phyloP scores from a whole-genome alignment of 768 basidiomycete species.

The Multifurca ochricompacta region DNA sequence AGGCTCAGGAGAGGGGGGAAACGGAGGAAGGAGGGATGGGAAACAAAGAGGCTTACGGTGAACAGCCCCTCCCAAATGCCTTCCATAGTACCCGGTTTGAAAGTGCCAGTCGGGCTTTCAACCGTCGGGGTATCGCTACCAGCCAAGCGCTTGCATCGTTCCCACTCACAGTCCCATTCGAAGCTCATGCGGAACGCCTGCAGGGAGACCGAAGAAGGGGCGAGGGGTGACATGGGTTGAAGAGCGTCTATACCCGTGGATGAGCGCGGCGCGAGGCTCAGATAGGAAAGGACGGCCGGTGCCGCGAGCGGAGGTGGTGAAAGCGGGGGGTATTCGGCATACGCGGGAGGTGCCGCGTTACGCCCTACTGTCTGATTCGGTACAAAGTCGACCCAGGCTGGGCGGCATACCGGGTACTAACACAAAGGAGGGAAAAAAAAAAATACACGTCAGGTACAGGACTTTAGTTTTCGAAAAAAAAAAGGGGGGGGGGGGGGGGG shows the following conservation, averaged over 20 bases:
- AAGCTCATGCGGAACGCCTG: constrained; percentile 29
- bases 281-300: constrained; percentile 65
- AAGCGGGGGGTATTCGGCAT: constrained; percentile 37
- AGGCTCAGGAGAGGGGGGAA: not conserved
- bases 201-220: constrained; percentile 20
- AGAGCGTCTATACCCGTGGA: constrained; percentile 22
- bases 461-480: not conserved
- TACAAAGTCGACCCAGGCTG: constrained; percentile 52
- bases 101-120: constrained; percentile 37
- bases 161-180: constrained; percentile 71
- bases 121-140: constrained; percentile 28
- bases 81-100: constrained; percentile 60
- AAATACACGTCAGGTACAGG: not conserved
- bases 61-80: constrained; percentile 79
- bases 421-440: not conserved
- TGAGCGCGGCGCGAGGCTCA: constrained; percentile 39
- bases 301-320: constrained; percentile 54
- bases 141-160: constrained; percentile 37
- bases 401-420: constrained; percentile 55
- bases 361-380: constrained; percentile 26
- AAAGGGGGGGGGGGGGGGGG: not conserved
- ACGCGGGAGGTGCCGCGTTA: constrained; percentile 9
- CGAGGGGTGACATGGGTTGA: constrained; percentile 24
- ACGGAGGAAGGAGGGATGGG: not conserved
- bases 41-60: constrained; percentile 40